Conservation (phyloP, 1,139 yeast genomes). For the Meyerozyma elateridarum region DNA sequence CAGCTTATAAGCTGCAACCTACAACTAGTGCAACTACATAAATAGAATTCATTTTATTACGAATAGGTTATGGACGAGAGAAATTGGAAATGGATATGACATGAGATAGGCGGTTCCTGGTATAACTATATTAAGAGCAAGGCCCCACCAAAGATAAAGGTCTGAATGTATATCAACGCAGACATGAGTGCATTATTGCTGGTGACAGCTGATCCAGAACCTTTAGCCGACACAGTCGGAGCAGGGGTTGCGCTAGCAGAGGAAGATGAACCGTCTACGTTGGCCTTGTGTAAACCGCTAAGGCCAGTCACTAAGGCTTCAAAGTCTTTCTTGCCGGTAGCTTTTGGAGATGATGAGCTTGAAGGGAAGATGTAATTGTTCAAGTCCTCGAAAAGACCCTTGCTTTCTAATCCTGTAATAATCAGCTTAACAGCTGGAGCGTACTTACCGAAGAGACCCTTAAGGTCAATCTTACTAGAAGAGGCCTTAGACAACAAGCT, state of each 20-base stretch:
- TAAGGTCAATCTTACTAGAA: conserved; percentile 17
- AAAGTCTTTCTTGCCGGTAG: conserved; percentile 8
- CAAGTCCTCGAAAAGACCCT: conserved; percentile 38
- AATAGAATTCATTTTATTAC: too few relatives aligned
- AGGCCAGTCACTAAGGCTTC: conserved; percentile 6
- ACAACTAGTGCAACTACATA: too few relatives aligned
- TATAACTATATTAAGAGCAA: conserved; percentile 11
- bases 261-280: conserved; percentile 7
- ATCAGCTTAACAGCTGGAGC: conserved; percentile 28
- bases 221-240: conserved; percentile 10
- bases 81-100: too few relatives aligned
- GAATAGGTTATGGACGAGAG: too few relatives aligned
- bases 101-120: too few relatives aligned
- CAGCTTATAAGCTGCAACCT: too few relatives aligned
- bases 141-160: conserved; percentile 20
- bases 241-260: conserved; percentile 9
- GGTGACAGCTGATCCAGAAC: conserved; percentile 10
- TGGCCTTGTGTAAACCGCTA: conserved; percentile 7
- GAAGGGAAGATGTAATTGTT: conserved; percentile 34
- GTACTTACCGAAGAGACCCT: conserved; percentile 25
- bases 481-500: conserved; percentile 22
- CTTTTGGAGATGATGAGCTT: conserved; percentile 11
- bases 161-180: conserved; percentile 15
- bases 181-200: conserved; percentile 13
- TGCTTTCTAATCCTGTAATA: conserved; percentile 30